Conservation (phyloP, 169 alveolate genomes). For the Eimeria necatrix region DNA sequence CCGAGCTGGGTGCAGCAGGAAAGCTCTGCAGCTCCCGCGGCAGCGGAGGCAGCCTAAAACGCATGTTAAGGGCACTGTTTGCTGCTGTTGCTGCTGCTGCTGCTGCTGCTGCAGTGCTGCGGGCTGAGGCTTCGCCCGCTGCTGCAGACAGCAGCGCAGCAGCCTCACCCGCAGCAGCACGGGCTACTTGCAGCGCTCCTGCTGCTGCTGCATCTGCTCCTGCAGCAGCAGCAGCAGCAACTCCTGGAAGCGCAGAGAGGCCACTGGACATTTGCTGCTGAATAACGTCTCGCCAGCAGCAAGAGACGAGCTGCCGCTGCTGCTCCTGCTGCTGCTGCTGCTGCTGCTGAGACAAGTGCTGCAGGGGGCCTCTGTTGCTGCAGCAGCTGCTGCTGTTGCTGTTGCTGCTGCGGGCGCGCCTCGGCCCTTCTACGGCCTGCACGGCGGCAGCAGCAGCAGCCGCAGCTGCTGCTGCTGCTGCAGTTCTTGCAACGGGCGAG, state of each 20-base stretch:
- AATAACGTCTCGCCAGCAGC: slow-evolving; percentile 35
- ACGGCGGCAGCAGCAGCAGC: slow-evolving; percentile 40
- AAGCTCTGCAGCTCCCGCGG: background rate
- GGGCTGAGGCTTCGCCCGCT: slow-evolving; percentile 9
- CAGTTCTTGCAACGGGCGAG: slow-evolving; percentile 29
- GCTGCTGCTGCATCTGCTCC: slow-evolving; percentile 34
- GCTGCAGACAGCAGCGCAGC: slow-evolving; percentile 28
- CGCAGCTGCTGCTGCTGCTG: slow-evolving; percentile 45
- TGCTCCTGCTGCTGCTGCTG: slow-evolving; percentile 39
- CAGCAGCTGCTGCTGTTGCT: slow-evolving; percentile 5
- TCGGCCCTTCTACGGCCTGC: slow-evolving; percentile 10
- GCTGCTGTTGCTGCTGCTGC: slow-evolving; percentile 59
- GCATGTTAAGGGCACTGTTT: background rate
- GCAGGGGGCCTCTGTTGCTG: slow-evolving; percentile 16
- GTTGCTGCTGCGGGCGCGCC: slow-evolving; percentile 50
- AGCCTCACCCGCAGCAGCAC: slow-evolving; percentile 21
- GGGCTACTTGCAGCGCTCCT: background rate
- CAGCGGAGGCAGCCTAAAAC: slow-evolving; percentile 39
- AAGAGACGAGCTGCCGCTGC: slow-evolving; percentile 26
- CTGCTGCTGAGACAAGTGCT: background rate
- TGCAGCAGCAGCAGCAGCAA: slow-evolving; percentile 62
- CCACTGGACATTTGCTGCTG: background rate
- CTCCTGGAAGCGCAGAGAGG: background rate
- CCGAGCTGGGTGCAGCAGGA: slow-evolving; percentile 2
- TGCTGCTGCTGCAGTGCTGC: slow-evolving; percentile 58